A percentile compares a stretch with the other conserved stretches of the same genome.
Evolutionary conservation across 2,329 filamentous ascomycete genomes (phyloP).

Genomic region (Fusarium fujikuroi): DNA sequence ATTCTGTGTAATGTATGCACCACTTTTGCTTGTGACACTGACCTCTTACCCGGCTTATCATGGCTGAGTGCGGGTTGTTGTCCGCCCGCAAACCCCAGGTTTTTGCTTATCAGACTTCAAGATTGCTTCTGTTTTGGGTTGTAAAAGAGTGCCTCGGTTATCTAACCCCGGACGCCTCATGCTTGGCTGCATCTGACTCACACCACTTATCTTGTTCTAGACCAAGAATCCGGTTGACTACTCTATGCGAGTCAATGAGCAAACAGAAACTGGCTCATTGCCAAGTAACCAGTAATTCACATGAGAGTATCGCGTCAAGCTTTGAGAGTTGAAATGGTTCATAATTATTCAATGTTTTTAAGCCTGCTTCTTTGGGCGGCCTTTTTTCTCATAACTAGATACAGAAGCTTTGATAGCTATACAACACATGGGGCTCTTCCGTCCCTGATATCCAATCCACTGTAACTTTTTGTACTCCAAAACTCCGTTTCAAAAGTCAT

Average conservation of each 20-base stretch:
- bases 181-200: constrained; percentile 21
- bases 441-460: constrained; percentile 21
- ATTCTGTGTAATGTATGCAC: neutral
- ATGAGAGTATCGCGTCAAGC: neutral
- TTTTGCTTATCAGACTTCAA: neutral
- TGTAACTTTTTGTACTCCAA: constrained; percentile 29
- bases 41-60: constrained; percentile 15
- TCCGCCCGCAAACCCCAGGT: neutral
- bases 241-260: neutral
- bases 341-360: constrained; percentile 24
- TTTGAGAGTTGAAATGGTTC: constrained; percentile 15
- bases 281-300: constrained; percentile 14
- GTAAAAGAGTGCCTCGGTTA: constrained; percentile 4
- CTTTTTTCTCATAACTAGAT: constrained; percentile 27
- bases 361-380: constrained; percentile 35
- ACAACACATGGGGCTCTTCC: constrained; percentile 27
- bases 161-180: constrained; percentile 24
- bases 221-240: neutral
- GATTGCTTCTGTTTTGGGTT: neutral
- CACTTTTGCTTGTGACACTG: constrained; percentile 6
- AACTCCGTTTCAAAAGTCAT: constrained; percentile 27
- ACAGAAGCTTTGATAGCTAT: constrained; percentile 33
- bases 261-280: neutral
- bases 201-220: neutral
- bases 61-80: neutral